Evolutionary conservation across 179 eudicot species (phyloP).

Genomic region (Actinidia chinensis): DNA sequence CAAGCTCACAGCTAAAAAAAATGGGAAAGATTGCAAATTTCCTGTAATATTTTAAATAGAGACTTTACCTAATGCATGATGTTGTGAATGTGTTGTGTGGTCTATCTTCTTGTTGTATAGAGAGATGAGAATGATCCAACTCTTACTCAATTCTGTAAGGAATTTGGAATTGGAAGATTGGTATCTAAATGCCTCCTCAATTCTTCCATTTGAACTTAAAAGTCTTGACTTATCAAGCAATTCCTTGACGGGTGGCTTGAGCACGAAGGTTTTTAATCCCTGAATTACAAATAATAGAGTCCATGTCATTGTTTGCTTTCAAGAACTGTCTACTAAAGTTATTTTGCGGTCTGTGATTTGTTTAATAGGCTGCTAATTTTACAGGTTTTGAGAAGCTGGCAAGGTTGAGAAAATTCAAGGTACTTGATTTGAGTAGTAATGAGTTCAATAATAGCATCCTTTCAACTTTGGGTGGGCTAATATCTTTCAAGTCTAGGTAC

Average conservation of each 20-base stretch:
- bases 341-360: background rate
- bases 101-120: background rate
- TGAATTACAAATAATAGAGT: background rate
- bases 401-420: background rate
- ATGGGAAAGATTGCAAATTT: no score
- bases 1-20: no score
- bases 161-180: background rate
- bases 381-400: conserved; percentile 11
- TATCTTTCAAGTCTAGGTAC: background rate
- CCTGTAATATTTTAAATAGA: no score
- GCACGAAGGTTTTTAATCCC: background rate
- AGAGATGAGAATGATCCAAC: background rate
- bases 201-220: conserved; percentile 3
- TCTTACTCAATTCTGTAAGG: background rate
- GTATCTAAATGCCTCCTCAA: background rate
- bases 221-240: background rate
- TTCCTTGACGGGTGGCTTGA: background rate
- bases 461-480: background rate
- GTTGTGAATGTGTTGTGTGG: background rate
- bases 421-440: background rate
- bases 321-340: background rate
- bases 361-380: background rate
- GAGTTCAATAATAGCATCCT: background rate
- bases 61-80: no score
- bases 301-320: background rate